Evolutionary conservation across 306 rosid species (phyloP), one percentile per base, ranked within the genome.

Genomic region (Carpinus fangiana): DNA sequence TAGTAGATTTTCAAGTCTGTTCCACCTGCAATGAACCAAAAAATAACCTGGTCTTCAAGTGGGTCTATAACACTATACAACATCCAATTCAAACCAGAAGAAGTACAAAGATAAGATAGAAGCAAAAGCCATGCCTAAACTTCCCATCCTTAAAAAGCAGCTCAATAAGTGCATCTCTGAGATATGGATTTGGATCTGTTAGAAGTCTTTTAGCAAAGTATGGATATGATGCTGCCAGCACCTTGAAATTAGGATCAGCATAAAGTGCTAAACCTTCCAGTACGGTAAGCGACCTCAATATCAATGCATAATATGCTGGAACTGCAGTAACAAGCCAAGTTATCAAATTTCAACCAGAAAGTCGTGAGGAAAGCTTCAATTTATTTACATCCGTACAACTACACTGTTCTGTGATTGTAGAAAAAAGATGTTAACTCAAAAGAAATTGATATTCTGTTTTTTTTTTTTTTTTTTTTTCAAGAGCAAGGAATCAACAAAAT

Each of bases 201-300:
- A 94, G 86, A 54, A 94, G 98, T 88, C 98, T 88, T 85, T 94
- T 94, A 56, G 98, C 97, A 79, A 94, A 94, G 78, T 94, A 94
- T 2, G 98, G 98, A 81, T 94, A 94, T 26, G 98, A 94, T 68
- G 98, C 98, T 54, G 98, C 98, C 56, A 94, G 92, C 80, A 92
- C 93, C 96, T 92, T 94, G 85, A 92, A 94, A 87, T 94, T 88
- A 18, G 98, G 98, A 91, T 94, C 98, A 34, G 97, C 95, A 78
- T 92, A 83, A 73, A 94, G 92, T 20, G 98, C 97, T 76, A 94
- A 84, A 59, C 98, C 98, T 90, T 94, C 97, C 73, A 94, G 88
- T 76, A 94, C 97, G 31, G 97, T 92, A 74, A 94, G 97, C 52
- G 98, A 90, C 84, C 98, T 90, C 85, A 94, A 79, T 79, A 94